Evolutionary conservation across 768 basidiomycete genomes (phyloP), one percentile per base, ranked within the genome.

Genomic region (Epithele typhae): DNA sequence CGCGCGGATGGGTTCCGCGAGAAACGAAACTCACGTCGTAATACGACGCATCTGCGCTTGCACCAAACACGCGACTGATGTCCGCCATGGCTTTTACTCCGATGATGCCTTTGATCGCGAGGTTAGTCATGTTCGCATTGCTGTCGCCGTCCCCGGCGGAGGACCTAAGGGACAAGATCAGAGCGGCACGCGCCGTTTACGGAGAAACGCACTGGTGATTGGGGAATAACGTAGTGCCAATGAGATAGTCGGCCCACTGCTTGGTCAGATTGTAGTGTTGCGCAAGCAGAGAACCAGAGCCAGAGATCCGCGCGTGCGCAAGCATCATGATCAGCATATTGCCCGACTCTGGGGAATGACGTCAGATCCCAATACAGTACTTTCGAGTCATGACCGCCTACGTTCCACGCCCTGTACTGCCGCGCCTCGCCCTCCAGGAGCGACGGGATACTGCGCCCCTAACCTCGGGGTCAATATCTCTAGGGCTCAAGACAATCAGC

Each of bases 121-220:
- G 68, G 55, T 84, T 84, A 11, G 82, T 84, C 57, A 82, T 79
- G 54, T 84, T 84, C 7, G 71, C 70, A 15, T 21, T 45, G 6
- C 41, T 22, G 8, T 39, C 18, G 2, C 11, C 9, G 40, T 60
- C 53, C 1, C 37, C 15, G 8, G 35, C 35, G 23, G 27, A 30
- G 7, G 8, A 30, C 35, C 18, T 7, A 36, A 7, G 7, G 35
- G 7, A 7, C 35, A 19, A 9, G 9, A 19, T 36, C 35, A 36
- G n/a, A n/a, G 15, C n/a, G n/a, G n/a, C n/a, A n/a, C 35, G 6
- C 18, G 35, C 35, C 18, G 8, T 19, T 19, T 7, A 14, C 6
- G 9, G 17, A 36, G 17, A 36, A 32, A 35, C 21, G 33, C 23
- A 42, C 50, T 51, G 39, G 23, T 33, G 27, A 14, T 3, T 37